Percentiles rank a stretch among this genome's conserved stretches.
Evolutionary conservation across 768 basidiomycete genomes (phyloP).

Genomic region (Zangia roseola): DNA sequence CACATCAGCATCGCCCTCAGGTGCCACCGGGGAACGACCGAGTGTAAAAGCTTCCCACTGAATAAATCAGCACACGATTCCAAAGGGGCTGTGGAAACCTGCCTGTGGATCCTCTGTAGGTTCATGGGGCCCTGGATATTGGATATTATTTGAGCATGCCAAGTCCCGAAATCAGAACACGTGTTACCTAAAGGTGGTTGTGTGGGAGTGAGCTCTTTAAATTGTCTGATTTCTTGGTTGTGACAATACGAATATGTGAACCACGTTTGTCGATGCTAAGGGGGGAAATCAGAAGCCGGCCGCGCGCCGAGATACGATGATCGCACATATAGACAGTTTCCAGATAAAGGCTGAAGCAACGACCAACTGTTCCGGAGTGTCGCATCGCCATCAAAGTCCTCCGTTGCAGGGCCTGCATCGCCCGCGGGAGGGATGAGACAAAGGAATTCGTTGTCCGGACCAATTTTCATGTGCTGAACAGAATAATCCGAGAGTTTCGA

Average conservation of each 20-base stretch:
- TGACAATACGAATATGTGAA: constrained; percentile 98
- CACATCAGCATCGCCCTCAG: constrained; percentile 62
- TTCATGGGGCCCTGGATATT: constrained; percentile 58
- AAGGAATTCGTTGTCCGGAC: constrained; percentile 65
- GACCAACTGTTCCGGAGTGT: constrained; percentile 80
- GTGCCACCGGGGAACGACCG: constrained; percentile 62
- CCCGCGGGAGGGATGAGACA: constrained; percentile 75
- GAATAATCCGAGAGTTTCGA: constrained; percentile 39
- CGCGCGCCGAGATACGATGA: constrained; percentile 26
- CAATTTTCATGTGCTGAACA: constrained; percentile 75
- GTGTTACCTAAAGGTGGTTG: constrained; percentile 65
- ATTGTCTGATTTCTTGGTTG: constrained; percentile 92
- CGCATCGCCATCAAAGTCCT: constrained; percentile 57
- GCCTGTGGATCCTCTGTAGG: constrained; percentile 87
- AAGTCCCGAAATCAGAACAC: constrained; percentile 16
- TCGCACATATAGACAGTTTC: constrained; percentile 83
- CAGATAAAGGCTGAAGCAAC: constrained; percentile 74
- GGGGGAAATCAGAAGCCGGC: constrained; percentile 32
- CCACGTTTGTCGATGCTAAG: constrained; percentile 84
- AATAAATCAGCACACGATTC: constrained; percentile 19
- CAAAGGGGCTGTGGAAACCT: constrained; percentile 34
- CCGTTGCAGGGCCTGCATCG: constrained; percentile 42
- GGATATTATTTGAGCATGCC: constrained; percentile 22
- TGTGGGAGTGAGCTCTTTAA: constrained; percentile 74
- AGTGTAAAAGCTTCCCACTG: constrained; percentile 80